Evolutionary conservation across 257 asterid species (phyloP).

Genomic region (Cinchona pubescens): DNA sequence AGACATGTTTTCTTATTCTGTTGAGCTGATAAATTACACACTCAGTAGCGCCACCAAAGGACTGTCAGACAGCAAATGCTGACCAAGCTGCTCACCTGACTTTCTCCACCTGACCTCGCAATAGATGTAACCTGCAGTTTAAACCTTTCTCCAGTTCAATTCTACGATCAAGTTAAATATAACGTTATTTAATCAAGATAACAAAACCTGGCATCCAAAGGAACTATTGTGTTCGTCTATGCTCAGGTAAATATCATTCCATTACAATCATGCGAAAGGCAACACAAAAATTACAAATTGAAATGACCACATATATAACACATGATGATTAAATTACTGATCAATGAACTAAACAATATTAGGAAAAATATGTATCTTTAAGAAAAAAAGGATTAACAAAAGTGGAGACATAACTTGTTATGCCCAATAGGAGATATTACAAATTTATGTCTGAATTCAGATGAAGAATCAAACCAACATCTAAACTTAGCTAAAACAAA

Average conservation of each 20-base stretch:
- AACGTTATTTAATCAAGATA: neutral
- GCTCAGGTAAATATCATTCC: neutral
- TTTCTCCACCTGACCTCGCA: neutral
- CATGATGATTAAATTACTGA: neutral
- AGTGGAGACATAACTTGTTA: neutral
- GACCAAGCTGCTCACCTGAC: neutral
- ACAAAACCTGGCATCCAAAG: neutral
- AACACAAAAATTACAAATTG: neutral
- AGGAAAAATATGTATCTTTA: neutral
- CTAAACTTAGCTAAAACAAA: neutral
- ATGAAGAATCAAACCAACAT: neutral
- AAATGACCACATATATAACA: neutral
- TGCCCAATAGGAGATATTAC: neutral
- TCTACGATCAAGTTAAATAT: neutral
- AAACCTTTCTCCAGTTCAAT: neutral
- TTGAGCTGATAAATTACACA: neutral
- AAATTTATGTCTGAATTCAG: neutral
- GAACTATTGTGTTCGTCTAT: neutral
- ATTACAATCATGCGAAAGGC: neutral
- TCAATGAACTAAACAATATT: neutral
- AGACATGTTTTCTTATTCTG: neutral
- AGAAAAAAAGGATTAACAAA: neutral
- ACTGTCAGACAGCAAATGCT: neutral
- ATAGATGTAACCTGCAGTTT: neutral
- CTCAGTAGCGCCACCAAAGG: neutral